phyloP scores from a whole-genome alignment of 2,329 filamentous ascomycete species.

The Colletotrichum tropicale region DNA sequence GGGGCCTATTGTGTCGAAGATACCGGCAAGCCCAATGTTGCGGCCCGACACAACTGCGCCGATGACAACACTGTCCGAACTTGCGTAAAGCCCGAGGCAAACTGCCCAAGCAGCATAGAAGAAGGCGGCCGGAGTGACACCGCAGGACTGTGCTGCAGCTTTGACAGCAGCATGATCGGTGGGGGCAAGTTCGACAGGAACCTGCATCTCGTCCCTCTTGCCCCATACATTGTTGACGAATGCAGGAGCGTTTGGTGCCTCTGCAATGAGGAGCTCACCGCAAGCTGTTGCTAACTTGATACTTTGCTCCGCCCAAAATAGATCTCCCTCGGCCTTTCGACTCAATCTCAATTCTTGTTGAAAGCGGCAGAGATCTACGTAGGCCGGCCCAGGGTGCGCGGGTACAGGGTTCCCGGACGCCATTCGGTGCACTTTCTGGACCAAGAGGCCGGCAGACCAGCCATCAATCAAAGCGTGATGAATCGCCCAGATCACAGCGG shows the following conservation, averaged over 20 bases:
- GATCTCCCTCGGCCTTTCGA: not conserved
- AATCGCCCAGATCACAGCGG: not conserved
- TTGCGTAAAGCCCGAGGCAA: conserved; percentile 30
- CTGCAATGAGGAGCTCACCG: not conserved
- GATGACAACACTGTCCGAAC: conserved; percentile 34
- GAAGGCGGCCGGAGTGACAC: conserved; percentile 12
- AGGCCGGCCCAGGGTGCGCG: not conserved
- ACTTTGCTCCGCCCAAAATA: not conserved
- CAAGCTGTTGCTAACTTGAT: not conserved
- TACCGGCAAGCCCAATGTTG: conserved; percentile 31
- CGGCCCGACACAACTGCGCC: conserved; percentile 39
- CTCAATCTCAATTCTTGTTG: not conserved
- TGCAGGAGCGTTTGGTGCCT: not conserved
- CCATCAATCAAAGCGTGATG: not conserved
- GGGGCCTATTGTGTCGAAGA: conserved; percentile 34
- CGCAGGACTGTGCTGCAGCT: not conserved
- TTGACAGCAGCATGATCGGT: conserved; percentile 7
- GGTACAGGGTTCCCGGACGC: not conserved
- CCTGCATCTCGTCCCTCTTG: not conserved
- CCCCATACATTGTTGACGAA: not conserved
- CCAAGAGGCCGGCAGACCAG: not conserved
- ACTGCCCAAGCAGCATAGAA: conserved; percentile 42
- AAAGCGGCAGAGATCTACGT: not conserved
- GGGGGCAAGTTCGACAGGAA: not conserved
- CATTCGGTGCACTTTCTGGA: not conserved